Base-by-base conservation (phyloP, 139 green algal species). In the Yamagishiella unicocca region DNA sequence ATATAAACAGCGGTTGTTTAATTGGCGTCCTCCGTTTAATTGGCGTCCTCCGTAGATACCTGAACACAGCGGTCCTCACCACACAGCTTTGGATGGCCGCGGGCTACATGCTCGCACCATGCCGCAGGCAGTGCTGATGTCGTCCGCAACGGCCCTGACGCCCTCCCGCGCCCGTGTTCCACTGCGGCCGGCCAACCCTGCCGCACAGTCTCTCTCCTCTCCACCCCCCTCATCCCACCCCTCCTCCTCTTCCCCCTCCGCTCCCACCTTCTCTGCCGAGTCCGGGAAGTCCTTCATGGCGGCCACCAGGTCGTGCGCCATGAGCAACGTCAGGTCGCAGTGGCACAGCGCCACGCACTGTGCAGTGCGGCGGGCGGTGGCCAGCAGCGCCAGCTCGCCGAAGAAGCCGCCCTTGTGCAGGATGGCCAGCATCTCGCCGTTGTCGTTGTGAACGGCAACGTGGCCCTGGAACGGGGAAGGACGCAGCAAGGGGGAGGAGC, bases 211-310 rank as follows among this genome's bases (percentile, higher is more conserved):
- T n/a, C n/a, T n/a, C n/a, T n/a, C n/a, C n/a, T n/a, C n/a, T n/a
- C 62, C 9, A 33, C 66, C 67, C 10, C 67, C 46, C 29, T 19
- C 66, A 45, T 42, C 50, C 33, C 33, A 45, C 25, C 25, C 70
- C 38, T 19, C 1, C 9, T 2, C 40, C 70, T 33, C 70, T 2
- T 22, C 70, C 70, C 66, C 55, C 67, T 40, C 37, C 0, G 14
- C 71, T 8, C 50, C 40, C 81, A 94, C 90, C 46, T 77, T 86
- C n/a, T 70, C 83, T 8, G 91, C 92, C 25, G 53, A 85, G 58
- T 93, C 90, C 8, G 89, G 91, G 82, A 95, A 95, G 87, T 93
- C 88, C 43, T 82, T 81, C 92, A 95, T 95, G 33, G 87, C 84
- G 4, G 58, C 50, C 54, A 91, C 58, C 33, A 95, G 89, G 86